Conservation (phyloP, 2,329 filamentous ascomycete species). For the Ceratocystiopsis minuta region DNA sequence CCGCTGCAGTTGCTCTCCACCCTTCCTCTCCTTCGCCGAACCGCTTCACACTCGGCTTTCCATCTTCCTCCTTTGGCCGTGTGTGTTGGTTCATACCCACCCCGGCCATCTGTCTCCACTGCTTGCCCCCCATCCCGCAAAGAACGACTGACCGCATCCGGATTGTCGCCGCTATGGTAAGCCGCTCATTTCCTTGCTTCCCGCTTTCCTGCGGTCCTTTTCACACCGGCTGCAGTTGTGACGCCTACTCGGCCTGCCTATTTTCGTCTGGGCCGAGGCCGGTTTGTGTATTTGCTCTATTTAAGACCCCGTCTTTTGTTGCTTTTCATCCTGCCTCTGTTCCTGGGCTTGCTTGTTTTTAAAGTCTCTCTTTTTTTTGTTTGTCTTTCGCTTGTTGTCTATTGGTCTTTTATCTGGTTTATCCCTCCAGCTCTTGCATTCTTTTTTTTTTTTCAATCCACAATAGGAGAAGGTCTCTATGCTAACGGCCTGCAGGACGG, state of each 20-base stretch:
- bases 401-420: neutral
- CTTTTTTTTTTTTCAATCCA: neutral
- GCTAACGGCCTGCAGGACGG: conserved; percentile 3
- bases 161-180: neutral
- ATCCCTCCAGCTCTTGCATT: neutral
- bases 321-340: too few species aligned
- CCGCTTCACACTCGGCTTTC: too few species aligned
- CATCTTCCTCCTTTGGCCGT: too few species aligned
- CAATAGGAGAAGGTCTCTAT: neutral
- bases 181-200: neutral
- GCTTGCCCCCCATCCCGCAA: neutral
- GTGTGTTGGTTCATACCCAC: too few species aligned
- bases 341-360: neutral
- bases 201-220: neutral
- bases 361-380: neutral
- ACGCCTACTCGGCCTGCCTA: too few species aligned
- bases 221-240: neutral
- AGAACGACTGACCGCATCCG: neutral
- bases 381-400: neutral
- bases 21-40: too few species aligned
- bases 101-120: too few species aligned
- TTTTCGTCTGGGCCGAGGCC: too few species aligned
- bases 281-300: neutral
- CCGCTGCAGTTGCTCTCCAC: too few species aligned
- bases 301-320: neutral